Base-by-base conservation (phyloP, 2,329 filamentous ascomycete genomes). In the Colletotrichum sp. region DNA sequence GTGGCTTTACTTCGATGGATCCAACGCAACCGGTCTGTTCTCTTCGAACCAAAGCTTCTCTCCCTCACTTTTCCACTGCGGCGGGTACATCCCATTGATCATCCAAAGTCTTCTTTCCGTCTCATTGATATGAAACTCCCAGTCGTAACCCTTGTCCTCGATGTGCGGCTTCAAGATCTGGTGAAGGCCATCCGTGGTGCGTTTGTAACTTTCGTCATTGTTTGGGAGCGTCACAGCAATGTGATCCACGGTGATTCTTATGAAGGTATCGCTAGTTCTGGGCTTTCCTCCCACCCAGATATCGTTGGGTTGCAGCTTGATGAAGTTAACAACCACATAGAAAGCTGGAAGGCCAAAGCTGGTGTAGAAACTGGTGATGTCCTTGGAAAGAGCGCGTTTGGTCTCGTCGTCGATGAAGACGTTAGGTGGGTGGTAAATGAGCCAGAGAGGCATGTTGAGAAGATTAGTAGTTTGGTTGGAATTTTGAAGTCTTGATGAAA, bases 81-180 rank as follows among this genome's bases (percentile, higher is more conserved):
- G 86, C 30, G 85, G 82, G 57, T 81, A 78, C 9, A 87, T 21
- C 1, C 85, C 87, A 28, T 88, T 83, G 15, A 88, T 79, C 78
- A 84, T 86, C 87, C 87, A 88, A 67, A 88, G 69, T 58, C 82
- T 80, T 21, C 85, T 78, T n/a, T 84, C 82, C 34, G 84, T 87
- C 80, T 89, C 86, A 12, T 82, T 80, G 32, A 88, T 78, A 68
- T 84, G 83, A 73, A 83, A 86, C 79, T 89, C 87, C 82, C 83
- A 88, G 72, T 86, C 84, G 60, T 85, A 87, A 0, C 85, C 87
- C 72, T 83, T 83, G 36, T 86, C 86, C 2, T 78, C 80, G 1
- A 88, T 78, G 66, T 84, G 82, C 21, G 86, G 85, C 75, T 85
- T 84, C n/a, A 88, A 60, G 1, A 80, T 71, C 2, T 64, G 30